phyloP scores from a whole-genome alignment of 495 filamentous ascomycete genomes.

The Neurospora cerealis region DNA sequence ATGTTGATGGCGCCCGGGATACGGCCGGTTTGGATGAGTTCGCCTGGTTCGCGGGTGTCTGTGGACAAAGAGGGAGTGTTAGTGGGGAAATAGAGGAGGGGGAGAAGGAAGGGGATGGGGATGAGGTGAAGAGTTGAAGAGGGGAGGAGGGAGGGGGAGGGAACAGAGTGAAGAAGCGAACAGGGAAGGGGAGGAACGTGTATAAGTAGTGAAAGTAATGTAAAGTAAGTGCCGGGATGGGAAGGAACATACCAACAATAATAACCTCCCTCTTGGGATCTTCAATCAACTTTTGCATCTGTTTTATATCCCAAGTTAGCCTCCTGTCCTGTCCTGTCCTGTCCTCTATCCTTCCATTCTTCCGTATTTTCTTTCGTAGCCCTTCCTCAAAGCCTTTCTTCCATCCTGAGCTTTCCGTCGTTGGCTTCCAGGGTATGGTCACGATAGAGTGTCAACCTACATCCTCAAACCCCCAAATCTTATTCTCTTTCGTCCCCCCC shows the following conservation, averaged over 20 bases:
- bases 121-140: too few species aligned
- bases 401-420: not conserved
- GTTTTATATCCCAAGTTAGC: not conserved
- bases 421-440: too few species aligned
- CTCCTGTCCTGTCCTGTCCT: not conserved
- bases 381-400: not conserved
- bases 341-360: not conserved
- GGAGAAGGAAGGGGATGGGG: not conserved
- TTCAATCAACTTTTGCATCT: conserved; percentile 14
- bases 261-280: conserved; percentile 4
- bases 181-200: too few species aligned
- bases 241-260: conserved; percentile 16
- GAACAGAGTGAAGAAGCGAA: too few species aligned
- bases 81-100: not conserved
- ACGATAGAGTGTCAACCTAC: conserved; percentile 13
- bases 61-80: not conserved
- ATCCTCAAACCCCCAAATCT: conserved; percentile 38
- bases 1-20: conserved; percentile 77
- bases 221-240: not conserved
- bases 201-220: too few species aligned
- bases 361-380: not conserved
- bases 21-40: conserved; percentile 55
- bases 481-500: conserved; percentile 13
- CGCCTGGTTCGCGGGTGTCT: conserved; percentile 81
- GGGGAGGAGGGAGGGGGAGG: not conserved